Evolutionary conservation across 2,329 filamentous ascomycete genomes (phyloP).

Genomic region (Dactylellina sp.): DNA sequence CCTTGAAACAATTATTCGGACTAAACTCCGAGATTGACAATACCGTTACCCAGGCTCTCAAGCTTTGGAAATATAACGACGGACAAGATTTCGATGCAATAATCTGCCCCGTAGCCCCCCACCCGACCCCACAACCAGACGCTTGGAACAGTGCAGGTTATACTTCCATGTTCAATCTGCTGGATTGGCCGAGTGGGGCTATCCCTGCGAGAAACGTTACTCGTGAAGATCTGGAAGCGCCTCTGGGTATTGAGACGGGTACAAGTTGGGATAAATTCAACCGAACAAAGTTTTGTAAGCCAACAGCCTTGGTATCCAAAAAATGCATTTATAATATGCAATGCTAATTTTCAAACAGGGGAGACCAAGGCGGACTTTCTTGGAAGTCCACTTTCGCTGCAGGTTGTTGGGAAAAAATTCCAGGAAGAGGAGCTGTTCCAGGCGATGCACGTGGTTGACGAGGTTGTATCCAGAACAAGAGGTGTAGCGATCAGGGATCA

Average conservation of each 20-base stretch:
- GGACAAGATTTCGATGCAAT: constrained; percentile 70
- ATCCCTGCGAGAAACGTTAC: constrained; percentile 44
- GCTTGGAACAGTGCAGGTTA: constrained; percentile 74
- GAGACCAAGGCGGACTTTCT: constrained; percentile 66
- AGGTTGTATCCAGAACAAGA: constrained; percentile 59
- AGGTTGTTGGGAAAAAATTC: constrained; percentile 69
- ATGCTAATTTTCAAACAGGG: constrained; percentile 50
- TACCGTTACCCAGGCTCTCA: constrained; percentile 70
- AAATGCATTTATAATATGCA: constrained; percentile 5
- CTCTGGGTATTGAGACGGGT: constrained; percentile 41
- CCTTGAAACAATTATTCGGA: constrained; percentile 67
- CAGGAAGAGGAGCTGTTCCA: constrained; percentile 69
- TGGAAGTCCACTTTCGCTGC: constrained; percentile 68
- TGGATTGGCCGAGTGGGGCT: constrained; percentile 72
- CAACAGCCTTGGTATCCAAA: constrained; percentile 1
- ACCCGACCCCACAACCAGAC: constrained; percentile 73
- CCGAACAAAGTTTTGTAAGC: constrained; percentile 51
- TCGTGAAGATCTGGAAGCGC: constrained; percentile 42
- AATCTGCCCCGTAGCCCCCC: constrained; percentile 73
- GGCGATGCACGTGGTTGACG: constrained; percentile 62
- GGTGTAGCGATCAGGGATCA: constrained; percentile 50
- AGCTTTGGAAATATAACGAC: constrained; percentile 69
- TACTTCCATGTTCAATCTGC: constrained; percentile 71
- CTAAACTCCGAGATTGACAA: constrained; percentile 69
- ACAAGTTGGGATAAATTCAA: constrained; percentile 50